Conservation (phyloP, 768 basidiomycete species). For the Mycena metata region DNA sequence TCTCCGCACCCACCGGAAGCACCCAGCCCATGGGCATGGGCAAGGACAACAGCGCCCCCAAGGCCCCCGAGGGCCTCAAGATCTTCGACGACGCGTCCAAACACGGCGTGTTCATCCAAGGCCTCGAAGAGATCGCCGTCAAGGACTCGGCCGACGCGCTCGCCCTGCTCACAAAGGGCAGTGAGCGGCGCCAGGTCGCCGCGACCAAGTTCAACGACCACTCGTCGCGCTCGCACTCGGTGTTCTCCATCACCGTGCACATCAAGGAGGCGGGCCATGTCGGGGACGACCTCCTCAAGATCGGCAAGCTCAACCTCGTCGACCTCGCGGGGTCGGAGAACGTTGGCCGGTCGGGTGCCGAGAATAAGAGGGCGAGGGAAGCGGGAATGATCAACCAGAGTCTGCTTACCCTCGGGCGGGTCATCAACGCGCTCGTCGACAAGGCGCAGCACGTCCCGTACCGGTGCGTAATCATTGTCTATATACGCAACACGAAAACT, state of each 20-base stretch:
- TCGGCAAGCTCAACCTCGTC: conserved; percentile 97
- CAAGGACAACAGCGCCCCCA: conserved; percentile 48
- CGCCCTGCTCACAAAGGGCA: conserved; percentile 88
- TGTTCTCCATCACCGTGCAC: conserved; percentile 97
- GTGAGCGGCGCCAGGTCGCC: conserved; percentile 91
- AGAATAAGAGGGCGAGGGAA: conserved; percentile 94
- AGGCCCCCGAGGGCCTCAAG: conserved; percentile 76
- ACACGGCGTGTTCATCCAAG: conserved; percentile 93
- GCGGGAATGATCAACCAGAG: conserved; percentile 99
- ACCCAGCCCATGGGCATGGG: conserved; percentile 86
- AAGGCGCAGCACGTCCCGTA: conserved; percentile 94
- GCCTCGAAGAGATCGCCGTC: conserved; percentile 90
- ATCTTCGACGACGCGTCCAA: conserved; percentile 94
- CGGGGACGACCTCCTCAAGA: conserved; percentile 90
- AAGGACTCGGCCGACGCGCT: conserved; percentile 88
- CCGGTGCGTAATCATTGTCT: conserved; percentile 62
- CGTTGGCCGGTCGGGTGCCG: conserved; percentile 95
- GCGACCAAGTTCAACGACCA: conserved; percentile 98
- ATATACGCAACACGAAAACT: conserved; percentile 18
- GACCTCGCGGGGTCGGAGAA: conserved; percentile 98
- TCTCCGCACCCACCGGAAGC: conserved; percentile 74
- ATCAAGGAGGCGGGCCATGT: conserved; percentile 83
- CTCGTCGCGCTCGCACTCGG: conserved; percentile 96
- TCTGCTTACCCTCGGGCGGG: conserved; percentile 94
- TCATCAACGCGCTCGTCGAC: conserved; percentile 96